These are phyloP conservation scores for Auricularia heimuer DNA, from an alignment of 768 basidiomycete genomes.

Conservation along the genomic window DNA sequence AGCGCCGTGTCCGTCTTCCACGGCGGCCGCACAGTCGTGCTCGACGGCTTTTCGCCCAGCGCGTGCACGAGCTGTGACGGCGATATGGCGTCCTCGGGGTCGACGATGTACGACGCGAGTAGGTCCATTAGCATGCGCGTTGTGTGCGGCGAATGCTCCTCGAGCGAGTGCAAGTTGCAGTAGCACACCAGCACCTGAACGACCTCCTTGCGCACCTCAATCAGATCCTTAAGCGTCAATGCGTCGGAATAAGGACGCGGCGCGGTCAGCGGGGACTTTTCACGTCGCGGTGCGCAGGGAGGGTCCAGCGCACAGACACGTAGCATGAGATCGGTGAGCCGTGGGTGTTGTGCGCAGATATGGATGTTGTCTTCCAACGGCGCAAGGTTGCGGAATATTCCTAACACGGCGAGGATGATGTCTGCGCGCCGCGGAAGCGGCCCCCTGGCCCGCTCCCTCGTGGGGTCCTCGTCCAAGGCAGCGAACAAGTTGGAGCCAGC, in stretches of 20 bases:
- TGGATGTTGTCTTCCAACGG: constrained; percentile 58
- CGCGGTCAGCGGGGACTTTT: not conserved
- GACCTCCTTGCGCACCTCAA: constrained; percentile 68
- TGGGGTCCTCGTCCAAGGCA: constrained; percentile 33
- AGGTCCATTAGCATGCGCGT: constrained; percentile 51
- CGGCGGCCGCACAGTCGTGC: constrained; percentile 40
- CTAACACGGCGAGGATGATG: constrained; percentile 56
- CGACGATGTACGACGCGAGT: constrained; percentile 65
- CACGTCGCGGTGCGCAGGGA: not conserved
- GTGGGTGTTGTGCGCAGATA: constrained; percentile 54
- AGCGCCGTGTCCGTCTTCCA: constrained; percentile 64
- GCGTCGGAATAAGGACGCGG: constrained; percentile 39
- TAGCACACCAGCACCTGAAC: constrained; percentile 48
- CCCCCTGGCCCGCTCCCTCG: constrained; percentile 34
- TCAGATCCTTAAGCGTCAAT: constrained; percentile 61
- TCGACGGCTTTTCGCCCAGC: constrained; percentile 30
- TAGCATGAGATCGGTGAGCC: constrained; percentile 56
- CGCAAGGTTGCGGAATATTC: constrained; percentile 84
- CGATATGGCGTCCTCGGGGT: constrained; percentile 54
- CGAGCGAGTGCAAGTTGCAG: constrained; percentile 40
- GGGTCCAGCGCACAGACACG: constrained; percentile 49
- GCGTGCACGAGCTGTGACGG: constrained; percentile 52
- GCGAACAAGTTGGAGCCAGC: constrained; percentile 52
- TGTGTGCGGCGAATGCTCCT: constrained; percentile 27
- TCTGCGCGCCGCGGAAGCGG: constrained; percentile 61